These are phyloP conservation scores for Talaromyces sp. DNA, from an alignment of 2,329 filamentous ascomycete species.

Conservation along the genomic window DNA sequence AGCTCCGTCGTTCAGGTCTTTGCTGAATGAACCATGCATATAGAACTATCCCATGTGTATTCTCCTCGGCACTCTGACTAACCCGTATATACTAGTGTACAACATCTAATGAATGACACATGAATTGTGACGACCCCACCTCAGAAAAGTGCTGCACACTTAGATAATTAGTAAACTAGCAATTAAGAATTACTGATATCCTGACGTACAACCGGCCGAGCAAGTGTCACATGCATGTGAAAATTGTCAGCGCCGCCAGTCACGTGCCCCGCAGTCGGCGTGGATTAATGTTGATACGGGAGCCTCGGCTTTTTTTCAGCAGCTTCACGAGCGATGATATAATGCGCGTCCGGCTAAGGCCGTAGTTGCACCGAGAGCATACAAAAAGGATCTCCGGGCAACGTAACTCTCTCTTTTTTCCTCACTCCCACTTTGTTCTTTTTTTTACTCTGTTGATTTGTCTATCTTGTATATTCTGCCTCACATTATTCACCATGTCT, in stretches of 20 bases:
- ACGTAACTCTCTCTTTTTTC: background rate
- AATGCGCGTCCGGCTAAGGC: conserved; percentile 7
- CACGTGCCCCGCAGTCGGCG: background rate
- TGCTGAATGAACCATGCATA: background rate
- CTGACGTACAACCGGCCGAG: background rate
- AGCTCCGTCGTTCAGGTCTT: background rate
- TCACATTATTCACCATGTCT: conserved; percentile 32
- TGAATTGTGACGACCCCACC: background rate
- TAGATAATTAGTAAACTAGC: background rate
- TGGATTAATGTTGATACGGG: conserved; percentile 21
- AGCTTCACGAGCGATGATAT: conserved; percentile 5
- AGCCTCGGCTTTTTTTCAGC: conserved; percentile 28
- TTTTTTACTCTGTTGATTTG: background rate
- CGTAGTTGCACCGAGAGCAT: background rate
- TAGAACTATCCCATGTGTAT: background rate
- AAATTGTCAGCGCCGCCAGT: background rate
- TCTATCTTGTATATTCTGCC: background rate
- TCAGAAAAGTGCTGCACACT: background rate
- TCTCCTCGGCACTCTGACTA: background rate
- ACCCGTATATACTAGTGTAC: background rate
- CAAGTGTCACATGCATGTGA: background rate
- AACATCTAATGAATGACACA: background rate
- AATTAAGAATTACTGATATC: background rate
- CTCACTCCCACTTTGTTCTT: background rate
- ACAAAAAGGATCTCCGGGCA: conserved; percentile 11